phyloP scores from a whole-genome alignment of 2,329 filamentous ascomycete genomes.

The Xylariaceae sp. region DNA sequence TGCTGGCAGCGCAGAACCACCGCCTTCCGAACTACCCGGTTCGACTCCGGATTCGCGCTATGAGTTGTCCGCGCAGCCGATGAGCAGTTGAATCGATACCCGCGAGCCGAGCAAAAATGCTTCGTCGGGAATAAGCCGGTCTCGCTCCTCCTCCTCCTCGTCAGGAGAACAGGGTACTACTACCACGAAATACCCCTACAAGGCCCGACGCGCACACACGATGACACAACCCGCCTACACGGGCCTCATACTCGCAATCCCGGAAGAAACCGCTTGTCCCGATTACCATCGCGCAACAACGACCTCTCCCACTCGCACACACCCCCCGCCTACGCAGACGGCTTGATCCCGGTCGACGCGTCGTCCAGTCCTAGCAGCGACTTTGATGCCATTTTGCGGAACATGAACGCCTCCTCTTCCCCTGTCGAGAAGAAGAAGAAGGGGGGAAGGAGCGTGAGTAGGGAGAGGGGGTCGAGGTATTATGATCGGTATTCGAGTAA shows the following conservation, averaged over 20 bases:
- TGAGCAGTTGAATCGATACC: not conserved
- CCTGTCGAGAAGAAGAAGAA: constrained; percentile 9
- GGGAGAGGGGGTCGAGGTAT: constrained; percentile 9
- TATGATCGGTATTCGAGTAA: constrained; percentile 15
- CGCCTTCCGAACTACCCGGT: constrained; percentile 2
- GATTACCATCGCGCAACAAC: too few species aligned
- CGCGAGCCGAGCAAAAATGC: not conserved
- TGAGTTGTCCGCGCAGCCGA: constrained; percentile 6
- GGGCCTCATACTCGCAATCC: constrained; percentile 10
- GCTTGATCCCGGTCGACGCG: constrained; percentile 9
- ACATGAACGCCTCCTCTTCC: too few species aligned
- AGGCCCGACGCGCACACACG: too few species aligned
- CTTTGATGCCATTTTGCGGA: constrained; percentile 14
- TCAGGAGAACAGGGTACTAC: too few species aligned
- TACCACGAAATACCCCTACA: too few species aligned
- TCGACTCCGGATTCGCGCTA: not conserved
- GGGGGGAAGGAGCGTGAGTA: not conserved
- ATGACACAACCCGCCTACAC: too few species aligned
- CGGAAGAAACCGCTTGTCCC: not conserved
- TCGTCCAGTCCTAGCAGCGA: constrained; percentile 8
- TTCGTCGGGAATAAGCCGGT: constrained; percentile 5
- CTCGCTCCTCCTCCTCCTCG: too few species aligned
- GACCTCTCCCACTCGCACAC: too few species aligned
- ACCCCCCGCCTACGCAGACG: constrained; percentile 1
- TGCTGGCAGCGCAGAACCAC: constrained; percentile 2